Conservation (phyloP, 2,329 filamentous ascomycete species). For the Neurospora sp. region DNA sequence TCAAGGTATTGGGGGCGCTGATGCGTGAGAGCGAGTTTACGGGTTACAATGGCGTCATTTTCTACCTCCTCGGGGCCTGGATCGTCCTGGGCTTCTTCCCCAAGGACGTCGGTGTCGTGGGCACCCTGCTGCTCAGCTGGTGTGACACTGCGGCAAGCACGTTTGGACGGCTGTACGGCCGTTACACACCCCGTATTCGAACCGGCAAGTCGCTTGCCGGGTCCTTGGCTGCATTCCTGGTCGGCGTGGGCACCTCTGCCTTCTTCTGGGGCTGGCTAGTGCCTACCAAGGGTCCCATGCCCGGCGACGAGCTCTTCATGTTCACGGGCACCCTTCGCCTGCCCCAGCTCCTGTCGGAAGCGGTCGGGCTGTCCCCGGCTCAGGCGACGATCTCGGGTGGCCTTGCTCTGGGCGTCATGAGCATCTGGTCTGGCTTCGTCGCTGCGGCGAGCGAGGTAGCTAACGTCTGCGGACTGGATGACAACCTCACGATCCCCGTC, state of each 20-base stretch:
- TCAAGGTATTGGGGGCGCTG: constrained; percentile 71
- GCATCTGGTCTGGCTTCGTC: constrained; percentile 77
- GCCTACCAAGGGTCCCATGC: constrained; percentile 55
- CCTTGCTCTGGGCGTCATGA: constrained; percentile 68
- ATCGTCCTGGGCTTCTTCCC: constrained; percentile 76
- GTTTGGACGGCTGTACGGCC: constrained; percentile 80
- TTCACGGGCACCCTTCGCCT: constrained; percentile 70
- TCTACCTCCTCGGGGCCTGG: constrained; percentile 88
- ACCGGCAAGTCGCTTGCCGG: constrained; percentile 87
- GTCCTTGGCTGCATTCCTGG: constrained; percentile 69
- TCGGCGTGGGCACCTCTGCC: constrained; percentile 72
- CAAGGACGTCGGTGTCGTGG: constrained; percentile 86
- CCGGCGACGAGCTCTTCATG: constrained; percentile 66
- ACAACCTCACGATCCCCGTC: constrained; percentile 93
- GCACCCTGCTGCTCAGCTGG: constrained; percentile 86
- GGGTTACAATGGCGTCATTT: constrained; percentile 95
- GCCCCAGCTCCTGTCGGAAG: constrained; percentile 46
- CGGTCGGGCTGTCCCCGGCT: constrained; percentile 49
- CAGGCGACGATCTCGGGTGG: constrained; percentile 57
- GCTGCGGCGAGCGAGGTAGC: constrained; percentile 84
- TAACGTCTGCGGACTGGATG: constrained; percentile 89
- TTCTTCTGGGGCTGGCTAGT: constrained; percentile 85
- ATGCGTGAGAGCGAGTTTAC: constrained; percentile 96
- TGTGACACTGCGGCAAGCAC: constrained; percentile 96
- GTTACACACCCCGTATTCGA: constrained; percentile 77